phyloP scores from a whole-genome alignment of 164 flowering plant species.

The Vitis labrusca region DNA sequence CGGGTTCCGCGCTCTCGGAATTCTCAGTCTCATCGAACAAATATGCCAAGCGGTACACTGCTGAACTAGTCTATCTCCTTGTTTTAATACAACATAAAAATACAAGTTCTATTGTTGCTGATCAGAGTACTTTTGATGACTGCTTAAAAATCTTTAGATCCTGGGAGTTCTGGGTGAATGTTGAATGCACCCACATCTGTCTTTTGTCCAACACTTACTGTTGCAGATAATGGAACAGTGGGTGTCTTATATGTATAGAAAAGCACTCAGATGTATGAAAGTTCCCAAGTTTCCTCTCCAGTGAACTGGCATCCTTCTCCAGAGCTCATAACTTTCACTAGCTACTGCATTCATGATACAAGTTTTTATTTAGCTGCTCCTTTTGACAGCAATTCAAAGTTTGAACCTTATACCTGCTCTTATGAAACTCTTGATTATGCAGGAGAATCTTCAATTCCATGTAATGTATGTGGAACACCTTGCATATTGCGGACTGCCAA shows the following conservation, averaged over 20 bases:
- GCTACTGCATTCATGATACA: background rate
- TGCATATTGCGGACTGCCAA: constrained; percentile 78
- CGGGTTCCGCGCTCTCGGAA: constrained; percentile 33
- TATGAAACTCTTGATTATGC: constrained; percentile 21
- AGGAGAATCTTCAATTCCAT: constrained; percentile 66
- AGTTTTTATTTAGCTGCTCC: background rate
- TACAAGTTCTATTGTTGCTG: too few species aligned
- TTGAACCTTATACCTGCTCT: constrained; percentile 7
- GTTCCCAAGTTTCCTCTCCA: too few species aligned
- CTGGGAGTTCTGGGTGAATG: too few species aligned
- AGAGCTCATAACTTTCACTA: background rate
- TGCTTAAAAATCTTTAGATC: too few species aligned
- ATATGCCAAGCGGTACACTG: constrained; percentile 32
- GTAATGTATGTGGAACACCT: constrained; percentile 65
- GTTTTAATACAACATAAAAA: too few species aligned
- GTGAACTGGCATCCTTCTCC: background rate
- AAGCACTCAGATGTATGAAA: too few species aligned
- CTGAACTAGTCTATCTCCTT: background rate
- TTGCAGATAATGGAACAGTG: too few species aligned
- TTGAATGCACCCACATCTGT: too few species aligned
- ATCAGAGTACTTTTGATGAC: too few species aligned
- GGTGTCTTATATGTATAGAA: too few species aligned
- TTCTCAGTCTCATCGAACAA: constrained; percentile 33
- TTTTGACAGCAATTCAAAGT: background rate
- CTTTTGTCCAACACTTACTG: too few species aligned